phyloP scores from a whole-genome alignment of 2,329 filamentous ascomycete species.

The Trichoderma oligosporum region DNA sequence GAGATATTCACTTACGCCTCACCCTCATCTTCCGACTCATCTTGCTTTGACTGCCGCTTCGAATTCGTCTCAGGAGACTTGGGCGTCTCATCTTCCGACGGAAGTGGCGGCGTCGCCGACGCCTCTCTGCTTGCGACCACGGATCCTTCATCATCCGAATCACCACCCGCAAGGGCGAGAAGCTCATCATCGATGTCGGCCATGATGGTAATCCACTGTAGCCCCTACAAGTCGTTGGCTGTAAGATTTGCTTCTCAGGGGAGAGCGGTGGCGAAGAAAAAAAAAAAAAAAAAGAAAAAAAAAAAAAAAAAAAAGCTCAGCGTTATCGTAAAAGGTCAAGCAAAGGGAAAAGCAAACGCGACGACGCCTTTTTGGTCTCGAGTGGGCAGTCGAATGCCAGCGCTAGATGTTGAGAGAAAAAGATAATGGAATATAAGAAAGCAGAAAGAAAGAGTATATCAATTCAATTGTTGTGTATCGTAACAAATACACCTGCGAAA shows the following conservation, averaged over 20 bases:
- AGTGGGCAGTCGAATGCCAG: not conserved
- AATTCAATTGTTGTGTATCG: not conserved
- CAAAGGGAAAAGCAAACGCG: conserved; percentile 3
- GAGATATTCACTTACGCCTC: conserved; percentile 39
- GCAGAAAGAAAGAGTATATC: not conserved
- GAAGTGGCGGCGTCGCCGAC: conserved; percentile 49
- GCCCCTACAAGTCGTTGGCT: not conserved
- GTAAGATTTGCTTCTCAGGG: conserved; percentile 5
- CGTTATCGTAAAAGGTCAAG: not conserved
- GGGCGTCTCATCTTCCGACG: conserved; percentile 27
- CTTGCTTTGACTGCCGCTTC: conserved; percentile 42
- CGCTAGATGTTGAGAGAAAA: not conserved
- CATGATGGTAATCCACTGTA: conserved; percentile 52
- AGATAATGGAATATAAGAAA: too few species aligned
- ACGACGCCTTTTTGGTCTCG: not conserved
- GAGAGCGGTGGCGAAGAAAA: conserved; percentile 12
- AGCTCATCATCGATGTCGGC: conserved; percentile 90
- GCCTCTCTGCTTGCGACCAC: conserved; percentile 52
- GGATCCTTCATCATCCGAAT: conserved; percentile 57
- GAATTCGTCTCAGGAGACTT: conserved; percentile 43
- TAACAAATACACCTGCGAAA: not conserved
- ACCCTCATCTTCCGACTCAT: conserved; percentile 61
- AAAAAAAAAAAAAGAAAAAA: conserved; percentile 1
- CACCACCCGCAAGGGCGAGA: conserved; percentile 83
- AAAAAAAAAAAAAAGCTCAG: conserved; percentile 4